These are phyloP conservation scores for Penicillium decumbens DNA, from an alignment of 2,329 filamentous ascomycete species.

Conservation along the genomic window DNA sequence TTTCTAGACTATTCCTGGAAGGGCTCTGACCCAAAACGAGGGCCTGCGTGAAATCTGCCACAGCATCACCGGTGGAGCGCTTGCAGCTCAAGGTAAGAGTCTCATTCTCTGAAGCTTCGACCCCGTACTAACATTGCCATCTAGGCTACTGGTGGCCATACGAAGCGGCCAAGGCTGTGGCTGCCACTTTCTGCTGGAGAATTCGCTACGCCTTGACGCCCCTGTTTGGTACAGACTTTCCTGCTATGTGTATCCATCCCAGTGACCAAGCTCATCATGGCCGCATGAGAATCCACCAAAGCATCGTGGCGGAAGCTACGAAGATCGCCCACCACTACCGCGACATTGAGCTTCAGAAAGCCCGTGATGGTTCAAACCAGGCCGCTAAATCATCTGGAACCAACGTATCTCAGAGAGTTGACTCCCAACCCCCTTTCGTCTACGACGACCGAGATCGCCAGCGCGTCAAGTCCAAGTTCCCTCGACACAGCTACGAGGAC, in stretches of 20 bases:
- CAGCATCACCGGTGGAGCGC: constrained; percentile 88
- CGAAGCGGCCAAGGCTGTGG: constrained; percentile 76
- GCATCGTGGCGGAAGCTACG: constrained; percentile 53
- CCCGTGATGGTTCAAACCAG: constrained; percentile 6
- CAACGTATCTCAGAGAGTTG: neutral
- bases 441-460: constrained; percentile 19
- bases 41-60: constrained; percentile 86
- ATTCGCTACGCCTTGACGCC: constrained; percentile 85
- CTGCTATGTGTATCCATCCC: constrained; percentile 62
- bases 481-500: constrained; percentile 25
- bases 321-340: constrained; percentile 32
- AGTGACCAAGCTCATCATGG: constrained; percentile 58
- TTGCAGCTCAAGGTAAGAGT: constrained; percentile 74
- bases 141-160: constrained; percentile 96
- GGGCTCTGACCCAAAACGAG: constrained; percentile 71
- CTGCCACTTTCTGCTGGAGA: constrained; percentile 79
- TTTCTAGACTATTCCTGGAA: constrained; percentile 75
- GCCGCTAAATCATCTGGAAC: neutral
- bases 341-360: constrained; percentile 25
- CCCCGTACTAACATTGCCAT: constrained; percentile 2
- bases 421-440: constrained; percentile 2
- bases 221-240: constrained; percentile 81
- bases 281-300: constrained; percentile 61
- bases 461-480: constrained; percentile 16
- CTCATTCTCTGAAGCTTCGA: neutral